phyloP scores from a whole-genome alignment of 2,329 filamentous ascomycete genomes.

The Nectriaceae sp. region DNA sequence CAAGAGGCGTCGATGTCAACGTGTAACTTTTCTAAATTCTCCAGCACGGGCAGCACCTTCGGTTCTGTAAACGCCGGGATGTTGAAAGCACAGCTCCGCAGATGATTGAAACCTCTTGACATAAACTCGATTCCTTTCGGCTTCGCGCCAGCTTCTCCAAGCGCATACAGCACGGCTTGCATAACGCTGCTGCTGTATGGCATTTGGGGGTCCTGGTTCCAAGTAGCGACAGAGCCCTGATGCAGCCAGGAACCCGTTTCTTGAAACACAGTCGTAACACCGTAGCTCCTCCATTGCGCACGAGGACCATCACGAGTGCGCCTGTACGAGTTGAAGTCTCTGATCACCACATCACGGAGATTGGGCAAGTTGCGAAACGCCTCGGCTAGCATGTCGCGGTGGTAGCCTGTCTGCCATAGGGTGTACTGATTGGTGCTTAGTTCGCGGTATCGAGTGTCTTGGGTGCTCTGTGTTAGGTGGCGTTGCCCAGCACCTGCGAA shows the following conservation, averaged over 20 bases:
- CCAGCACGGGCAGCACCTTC: slow-evolving; percentile 42
- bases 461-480: slow-evolving; percentile 4
- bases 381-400: slow-evolving; percentile 54
- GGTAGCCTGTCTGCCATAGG: slow-evolving; percentile 46
- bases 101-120: slow-evolving; percentile 32
- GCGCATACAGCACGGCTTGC: slow-evolving; percentile 40
- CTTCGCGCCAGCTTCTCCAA: slow-evolving; percentile 40
- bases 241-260: slow-evolving; percentile 34
- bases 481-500: slow-evolving; percentile 9
- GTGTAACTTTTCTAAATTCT: slow-evolving; percentile 46
- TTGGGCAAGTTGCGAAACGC: slow-evolving; percentile 57
- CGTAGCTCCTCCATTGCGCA: slow-evolving; percentile 57
- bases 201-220: not conserved
- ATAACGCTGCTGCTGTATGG: slow-evolving; percentile 40
- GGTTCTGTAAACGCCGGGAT: slow-evolving; percentile 42
- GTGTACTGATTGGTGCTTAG: slow-evolving; percentile 19
- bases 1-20: slow-evolving; percentile 27
- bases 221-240: slow-evolving; percentile 4
- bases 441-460: slow-evolving; percentile 12
- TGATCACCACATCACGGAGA: slow-evolving; percentile 57
- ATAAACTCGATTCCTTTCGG: slow-evolving; percentile 51
- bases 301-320: slow-evolving; percentile 50
- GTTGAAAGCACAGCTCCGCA: slow-evolving; percentile 48
- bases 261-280: slow-evolving; percentile 39
- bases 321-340: slow-evolving; percentile 55